Conservation (phyloP, 2,329 filamentous ascomycete genomes). For the Cytospora piceicola region DNA sequence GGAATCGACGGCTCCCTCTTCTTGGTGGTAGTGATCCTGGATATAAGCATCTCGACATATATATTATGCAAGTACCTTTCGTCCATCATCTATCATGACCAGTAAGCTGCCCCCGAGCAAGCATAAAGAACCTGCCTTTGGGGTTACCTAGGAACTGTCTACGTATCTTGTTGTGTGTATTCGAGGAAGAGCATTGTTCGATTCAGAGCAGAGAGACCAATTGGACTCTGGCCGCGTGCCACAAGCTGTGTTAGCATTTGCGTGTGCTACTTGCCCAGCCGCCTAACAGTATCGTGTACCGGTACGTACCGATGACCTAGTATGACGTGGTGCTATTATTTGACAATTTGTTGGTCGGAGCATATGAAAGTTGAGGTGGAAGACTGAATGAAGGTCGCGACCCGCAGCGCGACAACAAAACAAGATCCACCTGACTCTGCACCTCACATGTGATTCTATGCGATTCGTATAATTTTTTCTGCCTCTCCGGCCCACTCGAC, state of each 20-base stretch:
- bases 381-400: neutral
- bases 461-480: neutral
- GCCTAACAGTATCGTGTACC: neutral
- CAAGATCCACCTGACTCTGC: conserved; percentile 3
- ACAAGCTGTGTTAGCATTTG: neutral
- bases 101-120: too few relatives aligned
- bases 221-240: neutral
- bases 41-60: neutral
- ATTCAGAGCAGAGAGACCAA: neutral
- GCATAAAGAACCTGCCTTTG: too few relatives aligned
- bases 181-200: too few relatives aligned
- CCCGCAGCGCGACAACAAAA: conserved; percentile 3
- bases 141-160: neutral
- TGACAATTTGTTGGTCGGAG: neutral
- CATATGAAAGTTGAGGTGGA: neutral
- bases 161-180: neutral
- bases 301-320: neutral
- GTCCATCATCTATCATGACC: too few relatives aligned
- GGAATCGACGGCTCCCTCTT: neutral
- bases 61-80: too few relatives aligned
- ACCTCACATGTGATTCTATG: neutral
- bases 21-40: neutral
- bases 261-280: neutral
- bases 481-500: conserved; percentile 1
- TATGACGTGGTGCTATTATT: neutral